Conservation (phyloP, 2,329 filamentous ascomycete species). For the Coniochaeta ligniaria region DNA sequence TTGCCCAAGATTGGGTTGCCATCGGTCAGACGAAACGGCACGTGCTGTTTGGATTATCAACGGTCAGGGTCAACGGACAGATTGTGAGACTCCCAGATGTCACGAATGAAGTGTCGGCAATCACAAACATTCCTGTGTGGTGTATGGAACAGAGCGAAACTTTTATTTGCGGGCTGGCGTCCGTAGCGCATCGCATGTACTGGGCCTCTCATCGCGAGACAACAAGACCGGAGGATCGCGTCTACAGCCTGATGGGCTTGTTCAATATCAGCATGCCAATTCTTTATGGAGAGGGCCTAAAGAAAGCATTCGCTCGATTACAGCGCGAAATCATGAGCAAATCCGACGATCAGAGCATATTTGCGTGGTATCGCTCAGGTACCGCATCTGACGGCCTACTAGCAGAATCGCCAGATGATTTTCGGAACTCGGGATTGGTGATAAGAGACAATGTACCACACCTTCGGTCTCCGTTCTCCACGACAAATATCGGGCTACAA, state of each 20-base stretch:
- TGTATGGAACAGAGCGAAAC: too few relatives aligned
- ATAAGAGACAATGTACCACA: background rate
- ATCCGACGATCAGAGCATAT: background rate
- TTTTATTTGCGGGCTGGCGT: too few relatives aligned
- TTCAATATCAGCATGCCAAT: slow-evolving; percentile 7
- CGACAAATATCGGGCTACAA: background rate
- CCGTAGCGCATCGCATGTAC: slow-evolving; percentile 3
- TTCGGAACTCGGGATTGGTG: background rate
- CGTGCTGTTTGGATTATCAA: background rate
- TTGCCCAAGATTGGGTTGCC: background rate
- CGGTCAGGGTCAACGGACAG: too few relatives aligned
- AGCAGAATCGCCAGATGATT: background rate
- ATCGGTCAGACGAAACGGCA: background rate
- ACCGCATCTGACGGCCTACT: background rate
- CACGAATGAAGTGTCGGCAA: background rate
- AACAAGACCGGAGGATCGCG: slow-evolving; percentile 3
- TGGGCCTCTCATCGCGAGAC: slow-evolving; percentile 5
- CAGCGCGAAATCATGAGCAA: slow-evolving; percentile 2
- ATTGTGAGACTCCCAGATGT: too few relatives aligned
- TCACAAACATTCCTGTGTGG: background rate
- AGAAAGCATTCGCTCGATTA: slow-evolving; percentile 4
- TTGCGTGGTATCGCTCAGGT: background rate
- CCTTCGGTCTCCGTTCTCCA: background rate
- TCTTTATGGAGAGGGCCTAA: slow-evolving; percentile 6
- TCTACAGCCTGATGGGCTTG: slow-evolving; percentile 6